Conservation (phyloP, 2,329 filamentous ascomycete genomes). For the Verticillium longisporum region DNA sequence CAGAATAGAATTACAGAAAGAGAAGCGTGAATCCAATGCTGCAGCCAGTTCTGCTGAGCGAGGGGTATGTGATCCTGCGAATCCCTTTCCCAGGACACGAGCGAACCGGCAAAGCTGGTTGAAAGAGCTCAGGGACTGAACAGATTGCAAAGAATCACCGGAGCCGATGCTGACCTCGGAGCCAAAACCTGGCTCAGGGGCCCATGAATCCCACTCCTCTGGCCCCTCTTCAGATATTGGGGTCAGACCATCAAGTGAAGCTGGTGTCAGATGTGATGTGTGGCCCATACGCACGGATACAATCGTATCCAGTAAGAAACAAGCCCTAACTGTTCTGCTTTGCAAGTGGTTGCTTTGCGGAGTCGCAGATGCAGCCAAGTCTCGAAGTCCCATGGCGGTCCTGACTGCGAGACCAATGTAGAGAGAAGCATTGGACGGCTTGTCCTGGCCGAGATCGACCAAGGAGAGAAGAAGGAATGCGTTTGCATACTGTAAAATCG, state of each 20-base stretch:
- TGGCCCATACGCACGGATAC: slow-evolving; percentile 44
- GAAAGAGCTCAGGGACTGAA: slow-evolving; percentile 31
- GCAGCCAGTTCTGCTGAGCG: slow-evolving; percentile 22
- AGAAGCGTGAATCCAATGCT: slow-evolving; percentile 24
- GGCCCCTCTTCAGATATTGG: slow-evolving; percentile 56
- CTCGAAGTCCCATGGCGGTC: slow-evolving; percentile 7
- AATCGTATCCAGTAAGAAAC: slow-evolving; percentile 56
- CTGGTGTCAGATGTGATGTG: slow-evolving; percentile 40
- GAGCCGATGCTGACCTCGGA: neutral
- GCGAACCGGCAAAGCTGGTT: slow-evolving; percentile 33
- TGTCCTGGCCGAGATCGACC: slow-evolving; percentile 52
- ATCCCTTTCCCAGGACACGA: slow-evolving; percentile 21
- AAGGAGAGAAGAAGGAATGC: slow-evolving; percentile 54
- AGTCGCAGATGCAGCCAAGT: neutral
- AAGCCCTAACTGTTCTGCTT: slow-evolving; percentile 35
- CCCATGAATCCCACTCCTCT: slow-evolving; percentile 72
- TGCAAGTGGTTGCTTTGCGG: neutral
- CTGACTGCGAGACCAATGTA: slow-evolving; percentile 57
- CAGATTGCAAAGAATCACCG: slow-evolving; percentile 14
- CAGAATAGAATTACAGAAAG: slow-evolving; percentile 30
- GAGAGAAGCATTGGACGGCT: slow-evolving; percentile 55
- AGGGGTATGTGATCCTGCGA: slow-evolving; percentile 13
- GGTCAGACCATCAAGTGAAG: slow-evolving; percentile 36
- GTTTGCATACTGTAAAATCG: slow-evolving; percentile 36
- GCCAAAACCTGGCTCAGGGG: slow-evolving; percentile 37